These are phyloP conservation scores for Penicillium sclerotiorum DNA, from an alignment of 2,329 filamentous ascomycete genomes.

Conservation along the genomic window DNA sequence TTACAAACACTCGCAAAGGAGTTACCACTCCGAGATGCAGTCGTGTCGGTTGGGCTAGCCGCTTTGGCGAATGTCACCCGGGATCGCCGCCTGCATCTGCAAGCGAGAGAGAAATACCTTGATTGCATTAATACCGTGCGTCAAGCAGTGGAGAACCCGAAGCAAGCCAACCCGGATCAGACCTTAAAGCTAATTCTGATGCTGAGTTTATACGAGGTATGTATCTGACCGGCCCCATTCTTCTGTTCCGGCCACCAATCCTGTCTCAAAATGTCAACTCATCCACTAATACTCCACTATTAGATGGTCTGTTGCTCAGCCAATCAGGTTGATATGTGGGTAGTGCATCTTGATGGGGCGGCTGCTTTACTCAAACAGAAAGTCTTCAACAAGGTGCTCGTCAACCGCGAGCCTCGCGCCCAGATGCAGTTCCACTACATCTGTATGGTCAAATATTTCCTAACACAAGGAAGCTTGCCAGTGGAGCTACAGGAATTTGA, in stretches of 20 bases:
- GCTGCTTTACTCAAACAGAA: slow-evolving; percentile 20
- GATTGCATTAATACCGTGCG: slow-evolving; percentile 18
- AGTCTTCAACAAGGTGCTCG: slow-evolving; percentile 5
- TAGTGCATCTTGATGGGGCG: slow-evolving; percentile 25
- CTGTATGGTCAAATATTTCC: slow-evolving; percentile 23
- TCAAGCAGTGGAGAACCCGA: slow-evolving; percentile 18
- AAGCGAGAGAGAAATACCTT: slow-evolving; percentile 26
- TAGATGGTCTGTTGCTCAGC: slow-evolving; percentile 26
- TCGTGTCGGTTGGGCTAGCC: slow-evolving; percentile 27
- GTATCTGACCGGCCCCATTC: neutral
- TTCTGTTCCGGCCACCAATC: neutral
- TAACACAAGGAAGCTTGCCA: slow-evolving; percentile 10
- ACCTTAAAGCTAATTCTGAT: slow-evolving; percentile 24
- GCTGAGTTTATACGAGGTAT: slow-evolving; percentile 28
- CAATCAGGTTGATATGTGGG: slow-evolving; percentile 19
- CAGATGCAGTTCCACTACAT: slow-evolving; percentile 22
- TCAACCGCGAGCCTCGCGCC: slow-evolving; percentile 6
- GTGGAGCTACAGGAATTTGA: slow-evolving; percentile 19
- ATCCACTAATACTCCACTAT: too few species aligned
- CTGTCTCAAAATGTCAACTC: too few species aligned
- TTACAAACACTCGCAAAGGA: slow-evolving; percentile 10
- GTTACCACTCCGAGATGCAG: slow-evolving; percentile 22
- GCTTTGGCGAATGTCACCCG: slow-evolving; percentile 28
- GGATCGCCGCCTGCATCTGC: slow-evolving; percentile 16
- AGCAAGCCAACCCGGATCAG: slow-evolving; percentile 13